Percentiles rank a stretch among this genome's conserved stretches.
Evolutionary conservation across 2,329 filamentous ascomycete genomes (phyloP).

Genomic region (Pseudogymnoascus sp.): DNA sequence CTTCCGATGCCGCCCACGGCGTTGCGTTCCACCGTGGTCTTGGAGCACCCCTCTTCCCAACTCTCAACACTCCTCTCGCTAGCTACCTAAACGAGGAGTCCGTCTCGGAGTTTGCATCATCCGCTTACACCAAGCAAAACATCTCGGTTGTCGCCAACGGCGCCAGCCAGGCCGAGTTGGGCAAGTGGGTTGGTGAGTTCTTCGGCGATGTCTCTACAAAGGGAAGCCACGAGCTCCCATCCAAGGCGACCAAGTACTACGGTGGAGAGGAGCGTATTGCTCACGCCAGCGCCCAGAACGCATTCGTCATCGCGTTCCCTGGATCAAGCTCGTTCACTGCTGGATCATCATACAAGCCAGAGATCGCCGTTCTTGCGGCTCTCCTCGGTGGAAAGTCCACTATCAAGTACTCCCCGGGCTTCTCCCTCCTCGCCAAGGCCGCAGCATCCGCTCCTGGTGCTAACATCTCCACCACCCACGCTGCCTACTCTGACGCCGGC

Average conservation of each 20-base stretch:
- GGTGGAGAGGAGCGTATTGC: constrained; percentile 90
- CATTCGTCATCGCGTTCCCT: constrained; percentile 85
- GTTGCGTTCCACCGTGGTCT: constrained; percentile 92
- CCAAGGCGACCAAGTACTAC: constrained; percentile 71
- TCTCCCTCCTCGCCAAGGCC: constrained; percentile 80
- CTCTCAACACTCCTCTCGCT: constrained; percentile 60
- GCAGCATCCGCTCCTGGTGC: constrained; percentile 57
- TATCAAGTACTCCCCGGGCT: constrained; percentile 94
- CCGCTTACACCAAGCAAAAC: constrained; percentile 81
- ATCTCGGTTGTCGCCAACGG: constrained; percentile 89
- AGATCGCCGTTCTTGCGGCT: constrained; percentile 76
- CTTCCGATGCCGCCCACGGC: constrained; percentile 76
- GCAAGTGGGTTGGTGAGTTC: constrained; percentile 89
- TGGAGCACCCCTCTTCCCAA: constrained; percentile 67
- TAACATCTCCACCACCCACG: constrained; percentile 64
- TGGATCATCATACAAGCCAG: constrained; percentile 72
- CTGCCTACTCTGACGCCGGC: constrained; percentile 87
- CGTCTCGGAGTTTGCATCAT: constrained; percentile 66
- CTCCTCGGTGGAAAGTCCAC: constrained; percentile 83
- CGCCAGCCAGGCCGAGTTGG: constrained; percentile 63
- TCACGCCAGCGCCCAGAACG: constrained; percentile 62
- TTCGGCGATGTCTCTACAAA: constrained; percentile 60
- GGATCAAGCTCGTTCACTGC: constrained; percentile 68
- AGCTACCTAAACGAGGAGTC: constrained; percentile 73
- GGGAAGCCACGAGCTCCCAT: constrained; percentile 46